Evolutionary conservation across 257 asterid genomes (phyloP).

Genomic region (Prunella vulgaris): DNA sequence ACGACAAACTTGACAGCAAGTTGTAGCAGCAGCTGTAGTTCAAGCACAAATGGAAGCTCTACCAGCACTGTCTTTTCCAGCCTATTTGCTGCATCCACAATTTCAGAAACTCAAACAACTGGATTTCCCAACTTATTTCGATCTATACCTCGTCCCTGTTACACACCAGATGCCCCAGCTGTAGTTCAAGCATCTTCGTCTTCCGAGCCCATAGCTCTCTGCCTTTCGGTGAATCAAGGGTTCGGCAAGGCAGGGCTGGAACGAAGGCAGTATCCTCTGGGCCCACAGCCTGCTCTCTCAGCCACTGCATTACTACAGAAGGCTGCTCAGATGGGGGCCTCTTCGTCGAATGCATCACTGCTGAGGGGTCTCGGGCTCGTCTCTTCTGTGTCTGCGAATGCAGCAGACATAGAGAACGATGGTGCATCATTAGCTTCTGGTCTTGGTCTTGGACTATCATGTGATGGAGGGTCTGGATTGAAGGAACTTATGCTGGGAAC

Average conservation of each 20-base stretch:
- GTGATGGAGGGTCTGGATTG: conserved; percentile 59
- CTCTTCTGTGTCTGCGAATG: conserved; percentile 39
- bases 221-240: conserved; percentile 59
- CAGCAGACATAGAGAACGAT: conserved; percentile 31
- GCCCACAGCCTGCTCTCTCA: conserved; percentile 64
- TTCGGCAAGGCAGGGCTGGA: conserved; percentile 60
- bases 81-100: conserved; percentile 63
- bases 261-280: conserved; percentile 51
- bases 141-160: conserved; percentile 31
- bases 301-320: conserved; percentile 88
- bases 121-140: conserved; percentile 41
- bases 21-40: conserved; percentile 39
- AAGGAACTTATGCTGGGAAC: conserved; percentile 86
- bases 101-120: conserved; percentile 51
- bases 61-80: conserved; percentile 60
- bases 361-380: conserved; percentile 59
- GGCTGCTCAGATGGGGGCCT: conserved; percentile 86
- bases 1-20: conserved; percentile 35
- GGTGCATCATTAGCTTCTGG: conserved; percentile 45
- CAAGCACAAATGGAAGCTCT: conserved; percentile 56
- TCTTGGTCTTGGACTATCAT: conserved; percentile 61
- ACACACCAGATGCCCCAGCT: conserved; percentile 19
- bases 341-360: conserved; percentile 56
- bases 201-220: conserved; percentile 53
- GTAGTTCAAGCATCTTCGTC: too few relatives aligned